These are phyloP conservation scores for Vitis rotundifolia DNA, from an alignment of 164 flowering plant species.

Conservation along the genomic window DNA sequence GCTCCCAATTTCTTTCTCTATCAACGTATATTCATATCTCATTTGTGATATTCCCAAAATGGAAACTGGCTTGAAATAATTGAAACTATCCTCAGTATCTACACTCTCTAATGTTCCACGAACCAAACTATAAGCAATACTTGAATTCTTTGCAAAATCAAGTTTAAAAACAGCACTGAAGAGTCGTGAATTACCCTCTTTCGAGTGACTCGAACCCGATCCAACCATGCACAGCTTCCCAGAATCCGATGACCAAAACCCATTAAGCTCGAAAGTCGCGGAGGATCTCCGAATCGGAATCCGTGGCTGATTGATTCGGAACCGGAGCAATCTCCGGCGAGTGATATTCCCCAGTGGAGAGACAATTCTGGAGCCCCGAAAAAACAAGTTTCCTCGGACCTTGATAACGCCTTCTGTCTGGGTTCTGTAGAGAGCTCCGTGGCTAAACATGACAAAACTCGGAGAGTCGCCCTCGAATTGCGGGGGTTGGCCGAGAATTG, in stretches of 20 bases:
- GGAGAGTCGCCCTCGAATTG: background rate
- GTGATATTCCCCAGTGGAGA: background rate
- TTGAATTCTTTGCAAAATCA: conserved; percentile 17
- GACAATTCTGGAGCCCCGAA: background rate
- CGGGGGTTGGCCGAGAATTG: conserved; percentile 1
- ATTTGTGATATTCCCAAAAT: conserved; percentile 21
- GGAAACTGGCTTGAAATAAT: conserved; percentile 29
- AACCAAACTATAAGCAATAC: conserved; percentile 25
- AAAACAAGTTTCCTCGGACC: conserved; percentile 6
- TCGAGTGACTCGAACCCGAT: conserved; percentile 2
- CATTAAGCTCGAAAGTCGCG: conserved; percentile 19
- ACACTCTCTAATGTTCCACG: conserved; percentile 36
- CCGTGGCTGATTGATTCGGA: conserved; percentile 16
- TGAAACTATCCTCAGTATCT: conserved; percentile 10
- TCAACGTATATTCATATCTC: conserved; percentile 23
- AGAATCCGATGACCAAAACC: conserved; percentile 35
- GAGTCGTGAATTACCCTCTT: conserved; percentile 6
- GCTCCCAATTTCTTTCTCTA: conserved; percentile 12
- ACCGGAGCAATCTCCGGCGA: background rate
- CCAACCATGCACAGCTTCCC: conserved; percentile 49
- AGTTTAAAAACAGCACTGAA: conserved; percentile 34
- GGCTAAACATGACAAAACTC: background rate
- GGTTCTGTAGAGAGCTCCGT: background rate
- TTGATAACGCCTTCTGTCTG: conserved; percentile 3
- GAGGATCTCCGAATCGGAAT: background rate